Evolutionary conservation across 164 flowering plant species (phyloP).

Genomic region (Piper longum): DNA sequence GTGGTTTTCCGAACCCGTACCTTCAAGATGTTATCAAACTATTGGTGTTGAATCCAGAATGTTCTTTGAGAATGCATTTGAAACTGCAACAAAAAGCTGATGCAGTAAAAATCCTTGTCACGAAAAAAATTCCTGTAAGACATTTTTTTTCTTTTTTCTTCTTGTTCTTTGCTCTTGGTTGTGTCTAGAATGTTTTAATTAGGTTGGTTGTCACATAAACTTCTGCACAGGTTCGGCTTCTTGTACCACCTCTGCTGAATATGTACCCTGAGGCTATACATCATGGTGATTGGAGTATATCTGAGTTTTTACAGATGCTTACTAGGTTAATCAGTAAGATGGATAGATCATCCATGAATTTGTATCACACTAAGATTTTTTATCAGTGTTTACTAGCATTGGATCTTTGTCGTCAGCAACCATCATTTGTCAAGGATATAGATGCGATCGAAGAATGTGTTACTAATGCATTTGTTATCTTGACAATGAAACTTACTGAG

Average conservation of each 20-base stretch:
- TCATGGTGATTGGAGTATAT: constrained; percentile 51
- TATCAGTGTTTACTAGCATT: constrained; percentile 67
- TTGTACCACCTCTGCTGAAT: constrained; percentile 47
- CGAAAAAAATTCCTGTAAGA: constrained; percentile 67
- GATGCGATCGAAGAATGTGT: constrained; percentile 49
- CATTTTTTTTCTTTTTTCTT: background rate
- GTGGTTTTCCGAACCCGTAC: constrained; percentile 75
- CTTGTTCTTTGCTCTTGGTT: background rate
- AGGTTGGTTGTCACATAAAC: background rate
- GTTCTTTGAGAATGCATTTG: constrained; percentile 25
- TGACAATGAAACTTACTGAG: constrained; percentile 83
- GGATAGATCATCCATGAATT: constrained; percentile 55
- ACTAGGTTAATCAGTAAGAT: constrained; percentile 31
- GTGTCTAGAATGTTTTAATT: background rate
- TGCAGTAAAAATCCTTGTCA: constrained; percentile 36
- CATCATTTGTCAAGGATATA: constrained; percentile 35
- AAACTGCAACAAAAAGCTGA: constrained; percentile 59
- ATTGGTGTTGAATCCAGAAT: constrained; percentile 45
- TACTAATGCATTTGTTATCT: constrained; percentile 37
- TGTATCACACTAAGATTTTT: constrained; percentile 47
- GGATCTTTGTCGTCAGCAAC: constrained; percentile 65
- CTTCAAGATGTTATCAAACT: constrained; percentile 50
- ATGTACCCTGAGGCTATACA: constrained; percentile 40
- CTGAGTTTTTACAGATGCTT: constrained; percentile 51
- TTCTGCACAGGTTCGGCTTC: constrained; percentile 62